A percentile compares a stretch with the other conserved stretches of the same genome.
phyloP scores from a whole-genome alignment of 352 stramenopile species.

The Peronospora belbahrii region DNA sequence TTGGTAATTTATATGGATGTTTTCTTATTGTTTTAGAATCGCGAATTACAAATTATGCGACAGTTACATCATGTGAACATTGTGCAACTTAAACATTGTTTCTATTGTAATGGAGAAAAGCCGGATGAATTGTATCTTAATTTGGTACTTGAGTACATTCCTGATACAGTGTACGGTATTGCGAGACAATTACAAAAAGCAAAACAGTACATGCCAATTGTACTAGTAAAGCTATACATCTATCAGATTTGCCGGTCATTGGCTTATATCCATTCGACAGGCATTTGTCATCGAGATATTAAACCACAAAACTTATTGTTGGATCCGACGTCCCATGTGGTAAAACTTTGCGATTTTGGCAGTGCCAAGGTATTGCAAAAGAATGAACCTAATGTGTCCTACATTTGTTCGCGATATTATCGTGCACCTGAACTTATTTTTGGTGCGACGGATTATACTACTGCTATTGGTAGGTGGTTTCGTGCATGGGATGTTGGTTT shows the following conservation, averaged over 20 bases:
- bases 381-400: constrained; percentile 98
- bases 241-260: constrained; percentile 98
- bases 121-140: constrained; percentile 98
- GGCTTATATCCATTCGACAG: constrained; percentile 96
- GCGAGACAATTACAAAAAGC: constrained; percentile 93
- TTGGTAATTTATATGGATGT: neutral
- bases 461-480: constrained; percentile 86
- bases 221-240: constrained; percentile 99
- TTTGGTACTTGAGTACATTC: constrained; percentile 98
- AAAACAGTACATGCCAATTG: constrained; percentile 93
- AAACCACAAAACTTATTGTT: constrained; percentile 99
- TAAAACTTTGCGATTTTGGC: constrained; percentile 99
- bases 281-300: constrained; percentile 99
- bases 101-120: constrained; percentile 95
- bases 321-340: constrained; percentile 92
- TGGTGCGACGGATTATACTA: constrained; percentile 99
- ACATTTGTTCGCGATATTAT: constrained; percentile 99
- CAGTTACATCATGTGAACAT: constrained; percentile 98
- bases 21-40: constrained; percentile 77
- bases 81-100: constrained; percentile 98
- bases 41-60: constrained; percentile 99
- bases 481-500: neutral
- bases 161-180: constrained; percentile 98
- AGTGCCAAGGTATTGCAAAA: constrained; percentile 92
- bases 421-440: constrained; percentile 99